Evolutionary conservation across 345 rosid genomes (phyloP).

Genomic region (Litchi chinensis): DNA sequence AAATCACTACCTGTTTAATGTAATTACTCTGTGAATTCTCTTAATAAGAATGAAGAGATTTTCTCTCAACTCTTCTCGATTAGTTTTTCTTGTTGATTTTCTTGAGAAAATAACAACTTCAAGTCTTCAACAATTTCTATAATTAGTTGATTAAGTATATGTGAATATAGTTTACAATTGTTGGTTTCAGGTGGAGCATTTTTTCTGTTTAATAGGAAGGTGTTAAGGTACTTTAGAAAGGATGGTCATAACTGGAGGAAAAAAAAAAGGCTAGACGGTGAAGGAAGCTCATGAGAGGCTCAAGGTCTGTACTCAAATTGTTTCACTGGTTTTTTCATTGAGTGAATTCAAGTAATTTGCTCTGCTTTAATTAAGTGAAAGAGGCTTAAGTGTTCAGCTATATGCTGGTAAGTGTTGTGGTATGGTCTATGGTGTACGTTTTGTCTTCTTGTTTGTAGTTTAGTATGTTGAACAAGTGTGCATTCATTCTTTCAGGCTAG

Average conservation of each 20-base stretch:
- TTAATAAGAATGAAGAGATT: too few species aligned
- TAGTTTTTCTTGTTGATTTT: too few species aligned
- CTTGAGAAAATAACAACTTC: too few species aligned
- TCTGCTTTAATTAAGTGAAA: not conserved
- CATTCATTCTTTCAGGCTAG: conserved; percentile 60
- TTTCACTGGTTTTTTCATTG: not conserved
- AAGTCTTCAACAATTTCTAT: too few species aligned
- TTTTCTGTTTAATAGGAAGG: conserved; percentile 83
- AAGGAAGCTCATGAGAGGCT: conserved; percentile 97
- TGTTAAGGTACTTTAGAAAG: conserved; percentile 58
- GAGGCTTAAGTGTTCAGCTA: not conserved
- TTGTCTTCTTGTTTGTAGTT: conserved; percentile 8
- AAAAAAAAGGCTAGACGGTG: conserved; percentile 86
- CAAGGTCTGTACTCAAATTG: conserved; percentile 51
- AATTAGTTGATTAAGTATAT: too few species aligned
- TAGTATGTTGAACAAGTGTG: not conserved
- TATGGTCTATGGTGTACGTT: not conserved
- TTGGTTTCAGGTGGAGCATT: conserved; percentile 63
- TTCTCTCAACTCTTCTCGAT: too few species aligned
- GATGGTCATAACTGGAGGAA: conserved; percentile 98
- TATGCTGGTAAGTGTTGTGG: not conserved
- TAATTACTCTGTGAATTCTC: too few species aligned
- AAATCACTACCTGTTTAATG: too few species aligned
- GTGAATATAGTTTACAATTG: too few species aligned
- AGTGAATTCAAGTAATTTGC: not conserved